These are phyloP conservation scores for Digitaria exilis DNA, from an alignment of 202 grass and related monocot species.

Conservation along the genomic window DNA sequence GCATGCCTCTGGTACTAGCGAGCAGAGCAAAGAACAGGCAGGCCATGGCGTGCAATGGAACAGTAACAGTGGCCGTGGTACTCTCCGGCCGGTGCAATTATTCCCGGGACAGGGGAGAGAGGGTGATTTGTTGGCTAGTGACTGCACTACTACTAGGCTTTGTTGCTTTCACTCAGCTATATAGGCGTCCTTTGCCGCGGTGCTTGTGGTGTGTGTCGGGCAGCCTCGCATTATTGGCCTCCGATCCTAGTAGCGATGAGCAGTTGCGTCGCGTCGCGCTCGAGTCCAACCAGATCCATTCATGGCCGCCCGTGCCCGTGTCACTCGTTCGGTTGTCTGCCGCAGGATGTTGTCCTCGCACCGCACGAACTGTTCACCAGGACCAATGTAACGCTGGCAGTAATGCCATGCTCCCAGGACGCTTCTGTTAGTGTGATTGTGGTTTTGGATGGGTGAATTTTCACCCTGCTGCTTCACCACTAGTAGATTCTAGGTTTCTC, in stretches of 20 bases:
- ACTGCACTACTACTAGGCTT: constrained; percentile 1
- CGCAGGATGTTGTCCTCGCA: not conserved
- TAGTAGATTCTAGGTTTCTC: not conserved
- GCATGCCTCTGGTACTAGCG: not conserved
- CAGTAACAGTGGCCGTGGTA: not conserved
- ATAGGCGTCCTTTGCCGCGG: not conserved
- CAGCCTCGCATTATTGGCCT: constrained; percentile 11
- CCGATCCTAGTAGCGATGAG: too few species aligned
- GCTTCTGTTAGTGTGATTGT: too few species aligned
- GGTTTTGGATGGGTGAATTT: too few species aligned
- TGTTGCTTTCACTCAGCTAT: not conserved
- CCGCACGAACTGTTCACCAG: not conserved
- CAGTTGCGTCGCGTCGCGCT: not conserved
- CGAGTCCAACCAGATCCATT: not conserved
- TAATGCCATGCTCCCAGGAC: not conserved
- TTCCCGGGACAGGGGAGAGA: not conserved
- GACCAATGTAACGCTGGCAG: not conserved
- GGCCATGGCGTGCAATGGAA: not conserved
- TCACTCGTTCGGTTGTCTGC: not conserved
- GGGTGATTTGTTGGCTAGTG: constrained; percentile 18
- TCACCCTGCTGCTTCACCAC: too few species aligned
- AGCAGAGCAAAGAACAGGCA: not conserved
- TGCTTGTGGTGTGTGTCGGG: too few species aligned
- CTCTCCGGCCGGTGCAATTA: not conserved
- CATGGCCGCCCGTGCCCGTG: constrained; percentile 18